Conservation (phyloP, 1,139 yeast genomes). For the Yamadazyma spencermartinsiae region DNA sequence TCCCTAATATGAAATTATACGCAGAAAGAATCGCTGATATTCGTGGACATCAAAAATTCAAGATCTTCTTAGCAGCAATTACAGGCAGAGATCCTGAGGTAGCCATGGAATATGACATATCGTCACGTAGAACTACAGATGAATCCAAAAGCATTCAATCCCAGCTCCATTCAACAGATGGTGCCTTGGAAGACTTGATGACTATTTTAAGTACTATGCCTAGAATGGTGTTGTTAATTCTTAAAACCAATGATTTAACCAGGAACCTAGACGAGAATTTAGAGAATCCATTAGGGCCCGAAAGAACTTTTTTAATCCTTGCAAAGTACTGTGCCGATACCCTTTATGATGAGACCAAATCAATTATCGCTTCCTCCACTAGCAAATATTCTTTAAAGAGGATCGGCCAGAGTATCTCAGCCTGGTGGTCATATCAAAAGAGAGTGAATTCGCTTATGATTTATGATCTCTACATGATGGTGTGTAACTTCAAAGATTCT, state of each 20-base stretch:
- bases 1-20: slow-evolving; percentile 63
- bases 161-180: slow-evolving; percentile 56
- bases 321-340: slow-evolving; percentile 86
- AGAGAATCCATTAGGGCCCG: slow-evolving; percentile 82
- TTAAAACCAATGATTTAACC: slow-evolving; percentile 93
- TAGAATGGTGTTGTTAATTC: slow-evolving; percentile 74
- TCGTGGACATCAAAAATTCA: slow-evolving; percentile 69
- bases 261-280: slow-evolving; percentile 83
- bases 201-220: slow-evolving; percentile 78
- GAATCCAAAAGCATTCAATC: slow-evolving; percentile 62
- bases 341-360: slow-evolving; percentile 66
- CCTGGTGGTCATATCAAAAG: slow-evolving; percentile 54
- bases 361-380: slow-evolving; percentile 32
- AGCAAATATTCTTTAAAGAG: slow-evolving; percentile 41
- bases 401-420: slow-evolving; percentile 31
- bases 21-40: slow-evolving; percentile 84
- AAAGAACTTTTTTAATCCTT: slow-evolving; percentile 83
- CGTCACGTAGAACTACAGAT: slow-evolving; percentile 55
- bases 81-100: slow-evolving; percentile 71
- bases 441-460: slow-evolving; percentile 54
- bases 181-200: slow-evolving; percentile 76
- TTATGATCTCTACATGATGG: slow-evolving; percentile 49
- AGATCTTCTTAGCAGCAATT: slow-evolving; percentile 86
- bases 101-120: slow-evolving; percentile 49
- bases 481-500: not conserved